Evolutionary conservation across 805 yeast genomes (phyloP), one percentile per base, ranked within the genome.

Genomic region (Candida boleticola): DNA sequence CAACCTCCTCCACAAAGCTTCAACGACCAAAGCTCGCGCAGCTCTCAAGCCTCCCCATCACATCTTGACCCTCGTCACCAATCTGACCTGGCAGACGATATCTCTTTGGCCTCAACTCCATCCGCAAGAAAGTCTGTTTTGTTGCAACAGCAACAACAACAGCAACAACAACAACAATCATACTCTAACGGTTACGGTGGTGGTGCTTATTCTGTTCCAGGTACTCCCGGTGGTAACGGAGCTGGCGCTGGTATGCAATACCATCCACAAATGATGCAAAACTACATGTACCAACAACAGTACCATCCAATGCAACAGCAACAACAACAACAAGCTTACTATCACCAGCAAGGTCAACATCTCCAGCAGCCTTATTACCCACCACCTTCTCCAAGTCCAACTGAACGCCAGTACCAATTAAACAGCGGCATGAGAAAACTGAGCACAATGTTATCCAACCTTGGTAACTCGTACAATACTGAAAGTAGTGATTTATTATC

Each of bases 401-500:
- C 27, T 7, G 27, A 23, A 7, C 7, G 27, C 7, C 27, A 7
- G 11, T 23, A 7, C 11, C 7, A 7, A 7, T 11, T 11, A 11
- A 23, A 11, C 11, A 23, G 27, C 11, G n/a, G n/a, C n/a, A n/a
- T 6, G 14, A 31, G 35, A 31, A 31, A 19, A 9, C 21, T 6
- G 35, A 17, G 11, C 18, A 18, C 13, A 7, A 31, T 31, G 35
- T 18, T 31, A 5, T 31, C 35, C 6, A 31, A 31, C 13, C 16
- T 17, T 31, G 35, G 35, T 17, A 31, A 31, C 21, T 14, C 35
- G 20, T 31, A n/a, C 21, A 31, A 31, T 18, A 31, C 11, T 9
- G 18, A 18, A 9, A 20, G 10, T 22, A 10, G 17, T 21, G 36
- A 33, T 33, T 4, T 21, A 6, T 13, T 33, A 9, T 53, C 67